These are phyloP conservation scores for Monilinia aucupariae DNA, from an alignment of 2,329 filamentous ascomycete species.

Conservation along the genomic window DNA sequence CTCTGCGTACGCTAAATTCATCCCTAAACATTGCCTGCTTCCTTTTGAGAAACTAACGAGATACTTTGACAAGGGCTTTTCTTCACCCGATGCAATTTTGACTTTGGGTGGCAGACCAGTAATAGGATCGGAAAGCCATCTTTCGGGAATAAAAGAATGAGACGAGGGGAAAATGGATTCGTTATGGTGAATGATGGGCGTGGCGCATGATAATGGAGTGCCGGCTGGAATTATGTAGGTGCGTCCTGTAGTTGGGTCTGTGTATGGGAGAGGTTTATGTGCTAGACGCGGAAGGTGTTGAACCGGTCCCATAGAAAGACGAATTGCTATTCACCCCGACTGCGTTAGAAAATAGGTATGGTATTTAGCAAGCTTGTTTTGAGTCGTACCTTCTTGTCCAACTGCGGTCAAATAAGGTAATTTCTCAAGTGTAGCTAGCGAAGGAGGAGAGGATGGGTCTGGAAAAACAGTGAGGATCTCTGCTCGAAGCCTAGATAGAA, in stretches of 20 bases:
- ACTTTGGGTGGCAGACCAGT: slow-evolving; percentile 3
- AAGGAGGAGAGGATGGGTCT: slow-evolving; percentile 17
- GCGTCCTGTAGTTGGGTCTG: slow-evolving; percentile 19
- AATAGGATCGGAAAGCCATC: slow-evolving; percentile 37
- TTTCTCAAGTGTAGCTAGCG: slow-evolving; percentile 26
- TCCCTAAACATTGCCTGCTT: slow-evolving; percentile 40
- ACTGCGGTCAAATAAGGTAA: slow-evolving; percentile 35
- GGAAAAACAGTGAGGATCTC: slow-evolving; percentile 34
- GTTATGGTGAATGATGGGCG: slow-evolving; percentile 39
- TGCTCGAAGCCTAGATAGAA: slow-evolving; percentile 32
- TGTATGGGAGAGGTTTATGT: slow-evolving; percentile 22
- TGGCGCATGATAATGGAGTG: slow-evolving; percentile 39
- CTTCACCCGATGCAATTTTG: neutral
- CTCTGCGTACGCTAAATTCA: slow-evolving; percentile 22
- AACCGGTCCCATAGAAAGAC: slow-evolving; percentile 34
- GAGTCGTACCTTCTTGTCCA: slow-evolving; percentile 33
- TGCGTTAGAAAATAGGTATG: neutral
- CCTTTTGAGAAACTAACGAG: slow-evolving; percentile 43
- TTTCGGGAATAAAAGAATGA: slow-evolving; percentile 39
- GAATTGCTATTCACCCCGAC: slow-evolving; percentile 22
- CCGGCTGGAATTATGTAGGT: slow-evolving; percentile 27
- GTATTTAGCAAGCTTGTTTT: neutral
- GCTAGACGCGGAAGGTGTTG: slow-evolving; percentile 31
- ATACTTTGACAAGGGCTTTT: slow-evolving; percentile 25
- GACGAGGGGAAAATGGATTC: slow-evolving; percentile 38